Base-by-base conservation (phyloP, 495 filamentous ascomycete genomes). In the Patellaria atrata region DNA sequence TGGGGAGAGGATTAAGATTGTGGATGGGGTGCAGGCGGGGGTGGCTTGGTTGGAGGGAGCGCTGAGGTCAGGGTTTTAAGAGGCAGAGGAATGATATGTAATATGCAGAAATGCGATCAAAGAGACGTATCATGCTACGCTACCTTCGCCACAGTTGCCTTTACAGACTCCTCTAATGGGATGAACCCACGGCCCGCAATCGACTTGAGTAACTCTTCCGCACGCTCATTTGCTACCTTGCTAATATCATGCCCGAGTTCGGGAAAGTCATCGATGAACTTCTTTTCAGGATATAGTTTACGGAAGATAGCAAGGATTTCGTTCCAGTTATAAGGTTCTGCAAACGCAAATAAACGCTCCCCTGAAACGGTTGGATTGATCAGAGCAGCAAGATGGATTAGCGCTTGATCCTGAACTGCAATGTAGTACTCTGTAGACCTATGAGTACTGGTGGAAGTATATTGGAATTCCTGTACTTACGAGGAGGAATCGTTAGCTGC, bases 1-100 rank as follows among this genome's bases (percentile, higher is more conserved):
- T 30, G 82, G 79, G 0, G 52, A 44, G 29, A 52, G 60, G 16
- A 67, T 93, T 3, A 66, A 65, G 50, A 73, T 94, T 43, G 66
- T 94, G 22, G 87, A 94, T 60, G 85, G 86, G 2, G 81, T 94
- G 1, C 70, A 72, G 48, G 78, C 80, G 19, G 87, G 79, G 26
- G 67, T 81, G 45, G 71, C 73, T 23, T 60, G 75, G 54, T 54
- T 92, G 37, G 76, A 73, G 38, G 65, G 70, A 2, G 50, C 53
- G 10, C 32, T 60, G 8, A 33, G 56, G 20, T 22, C 39, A 25
- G 36, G 26, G 13, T 45, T 50, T 21, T 55, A 33, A 44, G 38
- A 18, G 32, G 27, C 6, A 16, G 30, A 15, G 21, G 26, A 18
- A 36, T 18, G 10, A n/a, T 37, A 26, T 8, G 9, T 8, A n/a